A percentile compares a stretch with the other conserved stretches of the same genome.
Evolutionary conservation across 2,329 filamentous ascomycete genomes (phyloP).

Genomic region (Teratosphaeriaceae sp.): DNA sequence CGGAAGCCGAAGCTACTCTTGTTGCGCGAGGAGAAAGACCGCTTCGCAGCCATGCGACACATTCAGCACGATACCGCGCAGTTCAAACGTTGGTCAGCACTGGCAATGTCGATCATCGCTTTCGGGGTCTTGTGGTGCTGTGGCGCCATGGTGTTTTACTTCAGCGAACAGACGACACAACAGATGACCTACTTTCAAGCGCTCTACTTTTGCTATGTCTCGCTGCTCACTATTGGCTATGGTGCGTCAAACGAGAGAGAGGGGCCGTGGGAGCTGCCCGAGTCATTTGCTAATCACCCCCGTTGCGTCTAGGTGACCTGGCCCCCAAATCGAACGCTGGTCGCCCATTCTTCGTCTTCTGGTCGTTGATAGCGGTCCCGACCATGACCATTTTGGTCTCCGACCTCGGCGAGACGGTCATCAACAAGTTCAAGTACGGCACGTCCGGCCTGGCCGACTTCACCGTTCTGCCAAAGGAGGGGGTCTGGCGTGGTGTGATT

Average conservation of each 20-base stretch:
- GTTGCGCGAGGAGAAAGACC: conserved; percentile 45
- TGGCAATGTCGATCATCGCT: conserved; percentile 59
- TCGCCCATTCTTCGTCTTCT: conserved; percentile 86
- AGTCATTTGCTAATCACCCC: neutral
- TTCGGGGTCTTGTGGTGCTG: conserved; percentile 74
- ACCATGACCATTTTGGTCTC: conserved; percentile 83
- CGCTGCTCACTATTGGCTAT: conserved; percentile 79
- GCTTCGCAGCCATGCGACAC: conserved; percentile 54
- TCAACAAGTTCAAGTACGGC: conserved; percentile 57
- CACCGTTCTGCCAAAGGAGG: conserved; percentile 57
- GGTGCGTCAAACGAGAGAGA: no score
- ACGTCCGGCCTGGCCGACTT: conserved; percentile 57
- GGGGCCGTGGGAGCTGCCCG: no score
- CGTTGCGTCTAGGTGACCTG: conserved; percentile 69
- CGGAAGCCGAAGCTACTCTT: conserved; percentile 45
- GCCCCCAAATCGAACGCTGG: conserved; percentile 71
- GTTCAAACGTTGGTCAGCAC: conserved; percentile 67
- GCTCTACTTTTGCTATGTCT: conserved; percentile 81
- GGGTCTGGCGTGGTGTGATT: conserved; percentile 48
- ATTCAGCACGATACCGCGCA: conserved; percentile 62
- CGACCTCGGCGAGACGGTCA: conserved; percentile 77
- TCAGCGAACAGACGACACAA: conserved; percentile 48
- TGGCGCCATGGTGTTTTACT: conserved; percentile 70
- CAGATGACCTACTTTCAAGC: conserved; percentile 67
- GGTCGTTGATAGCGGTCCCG: conserved; percentile 78